Evolutionary conservation across 805 yeast genomes (phyloP), one percentile per base, ranked within the genome.

Genomic region (Yueomyces sinensis): DNA sequence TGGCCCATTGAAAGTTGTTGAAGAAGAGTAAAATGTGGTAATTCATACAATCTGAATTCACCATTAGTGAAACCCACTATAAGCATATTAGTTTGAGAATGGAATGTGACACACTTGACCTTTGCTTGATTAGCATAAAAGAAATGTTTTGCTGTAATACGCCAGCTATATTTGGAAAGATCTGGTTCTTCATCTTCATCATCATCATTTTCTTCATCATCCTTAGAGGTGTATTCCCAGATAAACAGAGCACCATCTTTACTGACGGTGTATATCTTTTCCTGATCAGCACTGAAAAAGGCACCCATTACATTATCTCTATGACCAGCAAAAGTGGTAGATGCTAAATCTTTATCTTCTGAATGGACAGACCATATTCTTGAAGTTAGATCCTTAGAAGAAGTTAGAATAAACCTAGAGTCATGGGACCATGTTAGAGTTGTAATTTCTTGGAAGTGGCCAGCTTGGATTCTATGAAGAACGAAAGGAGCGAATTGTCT

Each of bases 401-500:
- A 70, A 2, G 95, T 74, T 29, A 91, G 63, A 46, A 91, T 70
- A 52, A 86, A 91, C 45, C 95, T 69, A 4, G 95, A 82, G 57
- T 91, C 98, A 20, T 66, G 67, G 1, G 96, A 83, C 97, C 97
- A 91, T 3, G 82, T 67, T 9, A 91, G 56, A 2, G 86, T 73
- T 2, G 72, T 66, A 17, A 91, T 73, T 46, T 83, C 93, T 33
- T 76, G 76, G 53, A 75, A 86, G 61, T 91, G 98, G 25, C 98
- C 98, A 1, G 95, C 84, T 48, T 86, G 86, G 6, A 82, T 72
- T 49, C 94, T 66, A 57, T 82, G 83, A 42, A 94, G 79, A 28
- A 89, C 82, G 58, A 91, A 91, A 13, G 98, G 98, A 1, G 95
- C 91, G 66, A 91, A 91, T 54, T 86, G 95, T 40, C 94, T 69